These are phyloP conservation scores for Cordyceps cicadae DNA, from an alignment of 2,329 filamentous ascomycete genomes.

Conservation along the genomic window DNA sequence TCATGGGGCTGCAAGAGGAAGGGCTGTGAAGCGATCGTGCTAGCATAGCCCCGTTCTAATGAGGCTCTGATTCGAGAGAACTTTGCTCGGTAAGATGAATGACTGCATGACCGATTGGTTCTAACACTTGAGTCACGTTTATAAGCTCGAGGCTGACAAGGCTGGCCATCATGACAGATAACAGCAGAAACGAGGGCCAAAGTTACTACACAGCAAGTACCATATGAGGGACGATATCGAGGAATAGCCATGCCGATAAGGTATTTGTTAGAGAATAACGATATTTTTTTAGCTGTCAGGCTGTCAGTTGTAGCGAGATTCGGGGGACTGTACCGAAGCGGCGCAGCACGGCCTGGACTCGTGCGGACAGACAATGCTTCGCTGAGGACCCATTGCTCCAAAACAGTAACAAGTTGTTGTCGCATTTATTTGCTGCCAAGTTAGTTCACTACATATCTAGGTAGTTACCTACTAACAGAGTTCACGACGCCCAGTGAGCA, in stretches of 20 bases:
- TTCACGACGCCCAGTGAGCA: too few species aligned
- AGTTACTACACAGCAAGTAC: not conserved
- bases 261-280: not conserved
- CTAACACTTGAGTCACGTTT: not conserved
- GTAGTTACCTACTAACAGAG: too few species aligned
- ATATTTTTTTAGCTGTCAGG: not conserved
- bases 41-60: not conserved
- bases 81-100: not conserved
- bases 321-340: not conserved
- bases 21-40: not conserved
- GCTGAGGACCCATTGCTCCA: too few species aligned
- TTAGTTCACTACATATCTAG: too few species aligned
- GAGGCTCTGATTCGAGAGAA: not conserved
- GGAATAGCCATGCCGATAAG: not conserved
- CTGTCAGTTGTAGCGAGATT: not conserved
- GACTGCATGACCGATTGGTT: not conserved
- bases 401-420: too few species aligned
- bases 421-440: too few species aligned
- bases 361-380: too few species aligned
- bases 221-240: too few species aligned
- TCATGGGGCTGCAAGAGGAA: not conserved
- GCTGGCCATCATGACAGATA: not conserved
- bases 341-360: not conserved
- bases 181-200: too few species aligned
- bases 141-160: not conserved